Percentiles rank a stretch among this genome's conserved stretches.
Conservation (phyloP, 768 basidiomycete species). For the Mycena filopes region DNA sequence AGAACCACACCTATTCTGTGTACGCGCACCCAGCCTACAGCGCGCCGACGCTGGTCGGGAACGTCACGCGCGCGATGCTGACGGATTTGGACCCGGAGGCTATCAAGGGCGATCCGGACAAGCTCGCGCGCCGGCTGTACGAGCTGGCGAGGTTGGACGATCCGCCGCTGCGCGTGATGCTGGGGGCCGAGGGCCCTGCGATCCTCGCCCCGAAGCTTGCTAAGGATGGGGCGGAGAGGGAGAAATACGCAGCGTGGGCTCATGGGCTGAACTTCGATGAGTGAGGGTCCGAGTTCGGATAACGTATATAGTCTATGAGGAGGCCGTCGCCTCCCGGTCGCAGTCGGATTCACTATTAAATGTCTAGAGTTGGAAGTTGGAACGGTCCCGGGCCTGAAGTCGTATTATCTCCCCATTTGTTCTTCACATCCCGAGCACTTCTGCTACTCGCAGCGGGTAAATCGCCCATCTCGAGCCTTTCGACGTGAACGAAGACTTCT, state of each 20-base stretch:
- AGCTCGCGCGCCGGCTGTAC: constrained; percentile 16
- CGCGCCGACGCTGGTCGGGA: constrained; percentile 9
- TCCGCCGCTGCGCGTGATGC: constrained; percentile 20
- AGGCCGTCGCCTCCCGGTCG: too few species aligned
- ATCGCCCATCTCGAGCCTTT: not conserved
- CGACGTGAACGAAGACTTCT: not conserved
- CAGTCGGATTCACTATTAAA: too few species aligned
- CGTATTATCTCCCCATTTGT: too few species aligned
- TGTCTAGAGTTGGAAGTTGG: too few species aligned
- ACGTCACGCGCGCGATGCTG: constrained; percentile 13
- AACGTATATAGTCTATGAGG: too few species aligned
- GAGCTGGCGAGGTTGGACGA: constrained; percentile 8
- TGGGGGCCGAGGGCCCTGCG: constrained; percentile 9
- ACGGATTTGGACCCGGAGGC: constrained; percentile 2
- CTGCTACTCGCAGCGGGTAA: not conserved
- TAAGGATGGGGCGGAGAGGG: constrained; percentile 13
- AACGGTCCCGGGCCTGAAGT: too few species aligned
- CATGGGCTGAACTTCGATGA: constrained; percentile 15
- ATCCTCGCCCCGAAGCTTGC: constrained; percentile 10
- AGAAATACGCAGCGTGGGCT: constrained; percentile 19
- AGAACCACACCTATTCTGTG: constrained; percentile 15
- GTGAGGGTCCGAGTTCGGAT: not conserved
- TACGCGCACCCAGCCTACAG: constrained; percentile 16
- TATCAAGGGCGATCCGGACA: constrained; percentile 22
- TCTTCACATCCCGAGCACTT: too few species aligned